Conservation (phyloP, 1,139 yeast genomes). For the Geotrichum europaeum region DNA sequence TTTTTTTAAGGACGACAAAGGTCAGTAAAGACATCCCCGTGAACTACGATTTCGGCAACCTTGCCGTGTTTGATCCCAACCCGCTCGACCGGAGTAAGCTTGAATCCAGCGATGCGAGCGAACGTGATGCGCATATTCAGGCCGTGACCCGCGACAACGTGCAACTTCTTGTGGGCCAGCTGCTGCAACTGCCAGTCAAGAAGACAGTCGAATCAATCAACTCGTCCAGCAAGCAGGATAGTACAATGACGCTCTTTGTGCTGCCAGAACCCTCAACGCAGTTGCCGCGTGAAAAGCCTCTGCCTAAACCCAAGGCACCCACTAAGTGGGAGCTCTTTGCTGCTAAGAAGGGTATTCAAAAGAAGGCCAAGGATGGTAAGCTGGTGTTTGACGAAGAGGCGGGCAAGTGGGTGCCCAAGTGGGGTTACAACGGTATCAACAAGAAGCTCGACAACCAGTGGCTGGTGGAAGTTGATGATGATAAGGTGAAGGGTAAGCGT, state of each 20-base stretch:
- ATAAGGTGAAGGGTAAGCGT: slow-evolving; percentile 19
- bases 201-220: slow-evolving; percentile 67
- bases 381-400: slow-evolving; percentile 82
- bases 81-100: slow-evolving; percentile 78
- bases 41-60: slow-evolving; percentile 76
- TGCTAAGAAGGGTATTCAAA: slow-evolving; percentile 84
- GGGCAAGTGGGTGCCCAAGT: slow-evolving; percentile 95
- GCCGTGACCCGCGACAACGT: slow-evolving; percentile 85
- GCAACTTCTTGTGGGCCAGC: slow-evolving; percentile 83
- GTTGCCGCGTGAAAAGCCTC: slow-evolving; percentile 90
- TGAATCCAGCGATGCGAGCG: slow-evolving; percentile 48
- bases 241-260: slow-evolving; percentile 74
- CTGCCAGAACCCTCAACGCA: slow-evolving; percentile 79
- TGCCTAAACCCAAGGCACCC: slow-evolving; percentile 86
- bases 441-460: slow-evolving; percentile 85
- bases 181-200: slow-evolving; percentile 81
- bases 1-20: slow-evolving; percentile 54
- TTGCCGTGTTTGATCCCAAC: slow-evolving; percentile 71
- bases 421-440: slow-evolving; percentile 96
- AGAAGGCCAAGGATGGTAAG: slow-evolving; percentile 87
- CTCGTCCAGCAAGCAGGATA: slow-evolving; percentile 51
- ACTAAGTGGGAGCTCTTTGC: slow-evolving; percentile 98
- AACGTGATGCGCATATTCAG: slow-evolving; percentile 59
- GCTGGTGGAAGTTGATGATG: slow-evolving; percentile 89
- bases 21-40: slow-evolving; percentile 88